A percentile compares a stretch with the other conserved stretches of the same genome.
phyloP scores from a whole-genome alignment of 495 filamentous ascomycete genomes.

The Daldinia grandis region DNA sequence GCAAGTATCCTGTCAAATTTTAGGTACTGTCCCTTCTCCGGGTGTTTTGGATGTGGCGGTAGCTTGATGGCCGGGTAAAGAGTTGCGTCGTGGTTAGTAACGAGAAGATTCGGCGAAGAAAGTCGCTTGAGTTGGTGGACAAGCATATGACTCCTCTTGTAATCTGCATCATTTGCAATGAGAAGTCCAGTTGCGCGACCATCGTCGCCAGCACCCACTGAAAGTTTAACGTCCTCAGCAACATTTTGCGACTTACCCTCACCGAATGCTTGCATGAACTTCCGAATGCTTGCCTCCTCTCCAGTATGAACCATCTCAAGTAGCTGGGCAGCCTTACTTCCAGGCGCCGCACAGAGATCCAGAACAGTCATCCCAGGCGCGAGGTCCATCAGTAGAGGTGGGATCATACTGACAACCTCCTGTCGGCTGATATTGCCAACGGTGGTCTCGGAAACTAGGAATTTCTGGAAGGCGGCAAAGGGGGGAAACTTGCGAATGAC shows the following conservation, averaged over 20 bases:
- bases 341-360: conserved; percentile 95
- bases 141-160: conserved; percentile 94
- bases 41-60: conserved; percentile 63
- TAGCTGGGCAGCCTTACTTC: conserved; percentile 94
- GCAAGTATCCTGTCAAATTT: conserved; percentile 97
- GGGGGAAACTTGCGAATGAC: conserved; percentile 89
- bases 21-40: conserved; percentile 72
- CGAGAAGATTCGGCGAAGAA: conserved; percentile 94
- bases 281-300: conserved; percentile 81
- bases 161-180: conserved; percentile 95
- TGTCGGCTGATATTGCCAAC: conserved; percentile 97
- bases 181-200: conserved; percentile 89
- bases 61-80: conserved; percentile 92
- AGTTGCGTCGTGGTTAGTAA: conserved; percentile 97
- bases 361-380: conserved; percentile 89
- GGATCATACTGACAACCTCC: conserved; percentile 98
- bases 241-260: conserved; percentile 59
- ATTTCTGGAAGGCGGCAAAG: conserved; percentile 95
- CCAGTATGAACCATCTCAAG: conserved; percentile 93
- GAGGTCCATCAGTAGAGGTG: conserved; percentile 90
- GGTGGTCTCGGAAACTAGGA: conserved; percentile 95
- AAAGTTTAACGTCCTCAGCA: conserved; percentile 57
- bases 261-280: conserved; percentile 63
- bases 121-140: conserved; percentile 97
- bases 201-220: conserved; percentile 72